Conservation (phyloP, 108 stramenopile species). For the Skeletonema menzelii region DNA sequence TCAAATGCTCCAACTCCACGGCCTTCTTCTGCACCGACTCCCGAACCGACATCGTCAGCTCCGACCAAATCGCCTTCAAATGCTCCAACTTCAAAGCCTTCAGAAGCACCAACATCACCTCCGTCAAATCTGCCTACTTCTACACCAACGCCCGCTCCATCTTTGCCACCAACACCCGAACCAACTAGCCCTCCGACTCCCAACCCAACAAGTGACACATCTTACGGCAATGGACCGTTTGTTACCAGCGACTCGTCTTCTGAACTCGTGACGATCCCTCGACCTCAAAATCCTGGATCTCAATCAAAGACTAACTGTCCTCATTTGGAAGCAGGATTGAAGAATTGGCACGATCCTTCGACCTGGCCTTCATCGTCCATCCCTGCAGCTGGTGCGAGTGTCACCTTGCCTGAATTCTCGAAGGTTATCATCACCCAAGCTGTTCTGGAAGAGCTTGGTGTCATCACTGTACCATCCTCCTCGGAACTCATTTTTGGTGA, state of each 20-base stretch:
- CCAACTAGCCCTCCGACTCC: not conserved
- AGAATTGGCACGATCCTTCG: conserved; percentile 2
- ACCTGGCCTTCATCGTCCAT: not conserved
- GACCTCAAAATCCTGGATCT: not conserved
- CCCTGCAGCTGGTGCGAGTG: conserved; percentile 10
- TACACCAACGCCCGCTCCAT: not conserved
- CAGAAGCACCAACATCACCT: not conserved
- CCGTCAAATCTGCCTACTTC: not conserved
- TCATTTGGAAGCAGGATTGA: conserved; percentile 3
- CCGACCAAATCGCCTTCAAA: not conserved
- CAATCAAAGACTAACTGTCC: not conserved
- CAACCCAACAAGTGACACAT: not conserved
- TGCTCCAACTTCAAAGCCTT: not conserved
- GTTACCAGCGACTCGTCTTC: not conserved
- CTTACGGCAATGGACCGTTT: not conserved
- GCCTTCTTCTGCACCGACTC: not conserved
- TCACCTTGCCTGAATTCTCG: conserved; percentile 23
- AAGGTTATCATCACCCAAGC: conserved; percentile 14
- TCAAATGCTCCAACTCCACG: not conserved
- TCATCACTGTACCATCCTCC: conserved; percentile 36
- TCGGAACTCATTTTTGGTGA: conserved; percentile 43
- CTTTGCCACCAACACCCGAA: not conserved
- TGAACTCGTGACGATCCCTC: not conserved
- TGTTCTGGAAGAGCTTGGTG: conserved; percentile 6
- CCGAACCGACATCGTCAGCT: not conserved